Conservation (phyloP, 2,329 filamentous ascomycete genomes). For the Thermothelomyces thermophilus region DNA sequence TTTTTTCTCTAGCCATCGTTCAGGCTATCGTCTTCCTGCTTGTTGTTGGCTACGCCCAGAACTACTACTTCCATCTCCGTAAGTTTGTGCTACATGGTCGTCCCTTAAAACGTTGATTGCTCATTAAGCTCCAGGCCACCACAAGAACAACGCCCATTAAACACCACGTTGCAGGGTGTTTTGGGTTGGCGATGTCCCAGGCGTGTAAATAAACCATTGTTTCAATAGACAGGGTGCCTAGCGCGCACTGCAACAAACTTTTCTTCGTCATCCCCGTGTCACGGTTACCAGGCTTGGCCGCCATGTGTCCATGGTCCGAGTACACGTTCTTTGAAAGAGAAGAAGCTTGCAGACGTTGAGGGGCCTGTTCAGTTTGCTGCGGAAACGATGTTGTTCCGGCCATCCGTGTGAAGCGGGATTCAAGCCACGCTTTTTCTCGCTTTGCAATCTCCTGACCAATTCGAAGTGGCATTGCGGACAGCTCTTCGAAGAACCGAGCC, state of each 20-base stretch:
- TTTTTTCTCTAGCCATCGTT: conserved; percentile 62
- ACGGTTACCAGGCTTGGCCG: background rate
- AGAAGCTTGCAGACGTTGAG: too few relatives aligned
- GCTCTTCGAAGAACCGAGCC: too few relatives aligned
- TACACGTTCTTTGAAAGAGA: too few relatives aligned
- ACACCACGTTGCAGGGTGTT: conserved; percentile 9
- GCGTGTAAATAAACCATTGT: conserved; percentile 40
- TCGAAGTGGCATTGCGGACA: too few relatives aligned
- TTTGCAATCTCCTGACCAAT: too few relatives aligned
- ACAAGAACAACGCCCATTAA: conserved; percentile 99
- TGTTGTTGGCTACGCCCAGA: conserved; percentile 84
- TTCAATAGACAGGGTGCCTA: conserved; percentile 32
- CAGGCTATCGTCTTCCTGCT: conserved; percentile 77
- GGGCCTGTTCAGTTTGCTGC: too few relatives aligned
- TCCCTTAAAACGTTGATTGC: conserved; percentile 11
- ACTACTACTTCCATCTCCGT: conserved; percentile 99
- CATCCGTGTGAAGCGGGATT: too few relatives aligned
- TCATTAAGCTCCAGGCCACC: conserved; percentile 65
- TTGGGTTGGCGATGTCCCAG: conserved; percentile 18
- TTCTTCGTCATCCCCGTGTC: conserved; percentile 8
- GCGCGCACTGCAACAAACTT: conserved; percentile 29
- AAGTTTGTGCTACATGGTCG: conserved; percentile 38
- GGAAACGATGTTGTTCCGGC: too few relatives aligned
- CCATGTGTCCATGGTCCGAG: background rate
- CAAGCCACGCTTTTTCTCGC: too few relatives aligned